phyloP scores from a whole-genome alignment of 176 grass and related monocot genomes.

The Carex parvula region DNA sequence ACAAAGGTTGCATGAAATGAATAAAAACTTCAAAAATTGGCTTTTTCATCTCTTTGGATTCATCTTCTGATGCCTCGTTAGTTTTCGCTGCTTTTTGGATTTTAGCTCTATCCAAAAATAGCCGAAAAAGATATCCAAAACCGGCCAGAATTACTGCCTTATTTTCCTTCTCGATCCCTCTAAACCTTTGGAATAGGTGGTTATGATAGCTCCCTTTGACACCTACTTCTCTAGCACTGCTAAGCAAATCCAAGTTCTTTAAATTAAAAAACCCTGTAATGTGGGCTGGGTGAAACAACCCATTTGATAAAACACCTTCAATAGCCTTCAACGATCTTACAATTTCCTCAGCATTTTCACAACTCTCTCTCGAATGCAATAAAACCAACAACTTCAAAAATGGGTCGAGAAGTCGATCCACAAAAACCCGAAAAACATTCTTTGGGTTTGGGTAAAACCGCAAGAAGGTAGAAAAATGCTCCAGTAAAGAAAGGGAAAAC shows the following conservation, averaged over 20 bases:
- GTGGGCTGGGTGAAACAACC: slow-evolving; percentile 77
- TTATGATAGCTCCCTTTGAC: slow-evolving; percentile 87
- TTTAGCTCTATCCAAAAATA: slow-evolving; percentile 61
- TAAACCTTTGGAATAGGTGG: slow-evolving; percentile 75
- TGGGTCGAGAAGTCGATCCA: slow-evolving; percentile 64
- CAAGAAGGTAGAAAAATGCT: slow-evolving; percentile 71
- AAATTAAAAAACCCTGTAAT: slow-evolving; percentile 80
- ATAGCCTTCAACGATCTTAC: slow-evolving; percentile 45
- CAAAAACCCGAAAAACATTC: slow-evolving; percentile 80
- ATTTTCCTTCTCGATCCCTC: slow-evolving; percentile 71
- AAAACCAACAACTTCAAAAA: slow-evolving; percentile 79
- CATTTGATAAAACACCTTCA: slow-evolving; percentile 83
- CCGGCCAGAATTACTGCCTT: slow-evolving; percentile 76
- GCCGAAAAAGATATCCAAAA: slow-evolving; percentile 75
- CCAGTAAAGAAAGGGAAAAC: slow-evolving; percentile 58
- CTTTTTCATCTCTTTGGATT: slow-evolving; percentile 51
- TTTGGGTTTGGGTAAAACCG: slow-evolving; percentile 81
- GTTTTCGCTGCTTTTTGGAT: slow-evolving; percentile 45
- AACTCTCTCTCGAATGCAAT: slow-evolving; percentile 61
- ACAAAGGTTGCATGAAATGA: slow-evolving; percentile 81
- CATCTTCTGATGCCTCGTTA: slow-evolving; percentile 51
- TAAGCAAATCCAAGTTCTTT: slow-evolving; percentile 44
- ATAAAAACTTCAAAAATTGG: slow-evolving; percentile 78
- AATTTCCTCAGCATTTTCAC: slow-evolving; percentile 27
- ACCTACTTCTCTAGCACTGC: slow-evolving; percentile 35